Evolutionary conservation across 768 basidiomycete genomes (phyloP).

Genomic region (Termitomyces sp.): DNA sequence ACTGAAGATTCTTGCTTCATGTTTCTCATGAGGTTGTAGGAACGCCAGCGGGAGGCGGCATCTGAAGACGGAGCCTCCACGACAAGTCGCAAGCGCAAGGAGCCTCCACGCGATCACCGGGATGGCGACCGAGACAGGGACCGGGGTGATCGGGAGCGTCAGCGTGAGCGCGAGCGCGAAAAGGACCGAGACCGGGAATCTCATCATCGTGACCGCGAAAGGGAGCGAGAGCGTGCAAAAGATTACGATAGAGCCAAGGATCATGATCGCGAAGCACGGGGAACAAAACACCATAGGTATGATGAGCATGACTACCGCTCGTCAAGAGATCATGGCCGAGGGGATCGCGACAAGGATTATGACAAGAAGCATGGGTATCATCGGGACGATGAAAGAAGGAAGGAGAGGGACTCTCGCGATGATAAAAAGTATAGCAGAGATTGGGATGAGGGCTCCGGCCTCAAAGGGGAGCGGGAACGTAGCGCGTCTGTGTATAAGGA

Average conservation of each 20-base stretch:
- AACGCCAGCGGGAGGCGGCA: slow-evolving; percentile 68
- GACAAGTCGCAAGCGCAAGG: slow-evolving; percentile 77
- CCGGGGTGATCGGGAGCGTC: slow-evolving; percentile 32
- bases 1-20: neutral
- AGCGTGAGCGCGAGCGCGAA: slow-evolving; percentile 31
- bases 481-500: slow-evolving; percentile 35
- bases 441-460: slow-evolving; percentile 37
- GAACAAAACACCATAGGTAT: slow-evolving; percentile 42
- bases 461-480: slow-evolving; percentile 27
- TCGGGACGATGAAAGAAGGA: slow-evolving; percentile 51
- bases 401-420: slow-evolving; percentile 44
- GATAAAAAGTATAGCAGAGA: slow-evolving; percentile 33
- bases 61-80: slow-evolving; percentile 85
- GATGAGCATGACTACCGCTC: slow-evolving; percentile 43
- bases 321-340: slow-evolving; percentile 33
- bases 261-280: slow-evolving; percentile 32
- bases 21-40: slow-evolving; percentile 33
- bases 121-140: slow-evolving; percentile 45
- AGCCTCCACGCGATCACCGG: slow-evolving; percentile 50
- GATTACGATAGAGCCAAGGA: slow-evolving; percentile 17
- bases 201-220: slow-evolving; percentile 26
- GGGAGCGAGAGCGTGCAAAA: slow-evolving; percentile 26
- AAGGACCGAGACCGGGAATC: slow-evolving; percentile 28
- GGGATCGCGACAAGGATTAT: slow-evolving; percentile 32
- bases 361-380: slow-evolving; percentile 38